phyloP scores from a whole-genome alignment of 2,329 filamentous ascomycete genomes.

The Cordyceps farinosa region DNA sequence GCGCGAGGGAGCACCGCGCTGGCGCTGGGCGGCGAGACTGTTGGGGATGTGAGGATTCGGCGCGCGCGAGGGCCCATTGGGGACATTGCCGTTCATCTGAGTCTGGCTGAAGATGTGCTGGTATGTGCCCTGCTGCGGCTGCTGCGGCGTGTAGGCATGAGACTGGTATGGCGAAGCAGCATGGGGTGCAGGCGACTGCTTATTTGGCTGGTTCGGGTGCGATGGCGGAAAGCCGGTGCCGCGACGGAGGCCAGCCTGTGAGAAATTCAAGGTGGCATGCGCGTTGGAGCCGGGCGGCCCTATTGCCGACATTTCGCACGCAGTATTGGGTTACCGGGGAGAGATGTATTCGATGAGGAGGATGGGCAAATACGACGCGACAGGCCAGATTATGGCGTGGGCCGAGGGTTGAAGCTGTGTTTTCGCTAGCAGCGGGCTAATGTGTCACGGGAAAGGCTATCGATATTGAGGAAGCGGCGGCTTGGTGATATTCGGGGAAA shows the following conservation, averaged over 20 bases:
- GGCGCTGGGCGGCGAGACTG: slow-evolving; percentile 41
- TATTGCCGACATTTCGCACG: slow-evolving; percentile 43
- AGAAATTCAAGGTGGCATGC: slow-evolving; percentile 52
- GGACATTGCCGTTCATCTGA: slow-evolving; percentile 45
- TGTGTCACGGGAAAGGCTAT: slow-evolving; percentile 5
- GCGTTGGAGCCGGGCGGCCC: slow-evolving; percentile 48
- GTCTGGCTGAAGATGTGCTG: slow-evolving; percentile 51
- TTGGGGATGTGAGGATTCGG: slow-evolving; percentile 46
- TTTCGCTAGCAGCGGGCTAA: background rate
- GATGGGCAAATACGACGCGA: slow-evolving; percentile 9
- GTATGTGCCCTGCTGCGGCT: slow-evolving; percentile 46
- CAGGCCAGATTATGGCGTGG: slow-evolving; percentile 1
- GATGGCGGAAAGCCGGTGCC: slow-evolving; percentile 41
- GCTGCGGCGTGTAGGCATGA: slow-evolving; percentile 51
- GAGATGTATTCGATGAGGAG: slow-evolving; percentile 7
- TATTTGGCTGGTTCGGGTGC: slow-evolving; percentile 50
- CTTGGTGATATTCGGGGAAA: background rate
- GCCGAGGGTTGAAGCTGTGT: background rate
- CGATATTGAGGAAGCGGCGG: background rate
- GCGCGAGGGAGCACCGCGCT: slow-evolving; percentile 42
- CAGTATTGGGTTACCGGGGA: background rate
- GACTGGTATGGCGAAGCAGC: slow-evolving; percentile 54
- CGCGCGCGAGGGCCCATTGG: slow-evolving; percentile 45
- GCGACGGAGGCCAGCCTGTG: slow-evolving; percentile 49
- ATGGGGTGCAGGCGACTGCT: slow-evolving; percentile 53